Percentiles rank a stretch among this genome's conserved stretches.
phyloP scores from a whole-genome alignment of 495 filamentous ascomycete species.

The Pyrenula aspistea region DNA sequence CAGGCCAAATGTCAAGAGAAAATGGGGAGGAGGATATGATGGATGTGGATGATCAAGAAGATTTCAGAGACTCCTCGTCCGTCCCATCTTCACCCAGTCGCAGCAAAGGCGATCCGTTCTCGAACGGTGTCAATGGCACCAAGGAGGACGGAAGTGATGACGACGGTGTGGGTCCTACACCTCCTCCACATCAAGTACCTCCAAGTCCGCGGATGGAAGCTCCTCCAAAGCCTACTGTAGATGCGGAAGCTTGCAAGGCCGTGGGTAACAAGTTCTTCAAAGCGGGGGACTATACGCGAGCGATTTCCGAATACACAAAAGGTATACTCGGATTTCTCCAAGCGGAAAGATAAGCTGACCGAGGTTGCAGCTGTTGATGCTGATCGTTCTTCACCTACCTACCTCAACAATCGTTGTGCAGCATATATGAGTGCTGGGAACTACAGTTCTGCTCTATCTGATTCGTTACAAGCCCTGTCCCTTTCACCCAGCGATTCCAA shows the following conservation, averaged over 20 bases:
- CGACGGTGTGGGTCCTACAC: conserved; percentile 47
- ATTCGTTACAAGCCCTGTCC: conserved; percentile 67
- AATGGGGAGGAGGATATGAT: neutral
- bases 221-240: conserved; percentile 38
- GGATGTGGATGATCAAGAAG: neutral
- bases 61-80: conserved; percentile 8
- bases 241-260: conserved; percentile 83
- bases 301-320: conserved; percentile 88
- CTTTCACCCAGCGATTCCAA: conserved; percentile 75
- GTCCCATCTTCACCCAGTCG: conserved; percentile 16
- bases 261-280: conserved; percentile 96
- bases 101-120: conserved; percentile 23
- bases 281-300: conserved; percentile 69
- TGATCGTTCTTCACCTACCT: conserved; percentile 69
- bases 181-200: conserved; percentile 66
- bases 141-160: conserved; percentile 23
- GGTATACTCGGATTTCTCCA: conserved; percentile 36
- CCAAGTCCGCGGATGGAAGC: conserved; percentile 38
- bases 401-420: conserved; percentile 88
- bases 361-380: conserved; percentile 60
- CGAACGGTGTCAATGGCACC: conserved; percentile 40
- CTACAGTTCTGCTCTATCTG: conserved; percentile 69
- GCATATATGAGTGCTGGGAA: conserved; percentile 77
- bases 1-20: neutral
- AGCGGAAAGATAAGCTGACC: conserved; percentile 2